Evolutionary conservation across 2,329 filamentous ascomycete genomes (phyloP).

Genomic region (Decorospora gaudefroyi): DNA sequence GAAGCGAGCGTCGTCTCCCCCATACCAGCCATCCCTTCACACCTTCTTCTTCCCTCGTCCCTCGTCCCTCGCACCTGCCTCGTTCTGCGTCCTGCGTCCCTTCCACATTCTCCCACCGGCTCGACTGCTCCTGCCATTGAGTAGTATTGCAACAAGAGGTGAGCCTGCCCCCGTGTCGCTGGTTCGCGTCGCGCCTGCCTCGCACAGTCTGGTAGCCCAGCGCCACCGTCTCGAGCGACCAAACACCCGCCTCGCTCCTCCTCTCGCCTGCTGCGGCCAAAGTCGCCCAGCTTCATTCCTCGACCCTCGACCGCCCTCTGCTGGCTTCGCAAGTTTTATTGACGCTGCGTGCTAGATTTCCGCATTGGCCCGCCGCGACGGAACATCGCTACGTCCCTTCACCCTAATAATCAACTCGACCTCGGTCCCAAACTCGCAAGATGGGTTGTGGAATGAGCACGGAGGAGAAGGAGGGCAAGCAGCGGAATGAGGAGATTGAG

Average conservation of each 20-base stretch:
- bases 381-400: conserved; percentile 32
- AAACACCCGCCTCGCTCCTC: conserved; percentile 12
- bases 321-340: conserved; percentile 7
- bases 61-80: too few relatives aligned
- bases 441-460: conserved; percentile 99
- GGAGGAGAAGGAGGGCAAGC: conserved; percentile 99
- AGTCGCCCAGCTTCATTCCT: conserved; percentile 6
- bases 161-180: conserved; percentile 25
- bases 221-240: conserved; percentile 9
- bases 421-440: conserved; percentile 53
- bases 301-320: conserved; percentile 1
- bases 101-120: conserved; percentile 8
- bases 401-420: conserved; percentile 34
- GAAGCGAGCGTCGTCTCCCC: conserved; percentile 39
- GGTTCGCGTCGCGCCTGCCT: conserved; percentile 11
- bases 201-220: conserved; percentile 16
- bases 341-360: conserved; percentile 29
- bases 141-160: conserved; percentile 36
- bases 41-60: conserved; percentile 1
- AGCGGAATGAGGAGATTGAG: conserved; percentile 99
- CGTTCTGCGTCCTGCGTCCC: conserved; percentile 12
- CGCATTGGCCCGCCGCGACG: conserved; percentile 45
- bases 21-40: conserved; percentile 38
- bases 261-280: conserved; percentile 6
- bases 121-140: conserved; percentile 9